Evolutionary conservation across 257 asterid species (phyloP).

Genomic region (Rehmannia glutinosa): DNA sequence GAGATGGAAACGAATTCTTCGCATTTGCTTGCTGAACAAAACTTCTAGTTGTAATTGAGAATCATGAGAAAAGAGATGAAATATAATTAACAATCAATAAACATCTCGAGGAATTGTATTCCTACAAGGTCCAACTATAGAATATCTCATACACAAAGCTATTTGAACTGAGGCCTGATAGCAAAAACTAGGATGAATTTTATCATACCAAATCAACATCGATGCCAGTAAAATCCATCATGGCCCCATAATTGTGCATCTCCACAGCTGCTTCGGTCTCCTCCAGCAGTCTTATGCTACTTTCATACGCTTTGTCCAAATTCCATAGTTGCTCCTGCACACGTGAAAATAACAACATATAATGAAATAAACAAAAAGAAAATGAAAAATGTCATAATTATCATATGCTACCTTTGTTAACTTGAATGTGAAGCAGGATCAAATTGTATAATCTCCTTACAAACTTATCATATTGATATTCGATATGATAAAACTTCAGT

Average conservation of each 20-base stretch:
- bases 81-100: neutral
- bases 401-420: neutral
- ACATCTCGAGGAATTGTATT: neutral
- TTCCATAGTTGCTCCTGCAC: slow-evolving; percentile 69
- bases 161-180: neutral
- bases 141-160: neutral
- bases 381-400: no score
- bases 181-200: slow-evolving; percentile 1
- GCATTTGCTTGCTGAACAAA: neutral
- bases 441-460: neutral
- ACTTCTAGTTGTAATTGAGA: neutral
- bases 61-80: neutral
- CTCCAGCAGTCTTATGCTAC: slow-evolving; percentile 55
- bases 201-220: slow-evolving; percentile 56
- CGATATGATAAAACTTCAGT: neutral
- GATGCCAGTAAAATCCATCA: slow-evolving; percentile 69
- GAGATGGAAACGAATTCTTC: neutral
- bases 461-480: neutral
- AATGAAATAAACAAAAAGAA: neutral
- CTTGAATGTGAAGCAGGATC: neutral
- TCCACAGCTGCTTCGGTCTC: slow-evolving; percentile 91
- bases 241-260: slow-evolving; percentile 86
- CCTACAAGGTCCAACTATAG: neutral
- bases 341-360: slow-evolving; percentile 2
- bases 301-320: slow-evolving; percentile 49